These are phyloP conservation scores for Musa itinerans DNA, from an alignment of 176 grass and related monocot genomes.

Conservation along the genomic window DNA sequence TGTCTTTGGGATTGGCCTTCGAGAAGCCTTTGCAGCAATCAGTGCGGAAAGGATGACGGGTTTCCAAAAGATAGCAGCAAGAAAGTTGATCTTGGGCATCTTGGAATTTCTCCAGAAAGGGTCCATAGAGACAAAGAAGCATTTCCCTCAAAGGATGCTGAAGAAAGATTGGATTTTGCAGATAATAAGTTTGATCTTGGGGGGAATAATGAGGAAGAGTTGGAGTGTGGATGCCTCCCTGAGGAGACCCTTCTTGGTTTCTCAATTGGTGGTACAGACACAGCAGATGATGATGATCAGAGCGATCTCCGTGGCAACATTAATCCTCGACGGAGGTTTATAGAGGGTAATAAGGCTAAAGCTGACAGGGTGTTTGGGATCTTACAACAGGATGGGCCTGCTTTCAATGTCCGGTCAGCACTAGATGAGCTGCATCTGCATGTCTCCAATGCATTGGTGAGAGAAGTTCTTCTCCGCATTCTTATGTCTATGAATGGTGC, in stretches of 20 bases:
- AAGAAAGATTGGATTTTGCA: constrained; percentile 10
- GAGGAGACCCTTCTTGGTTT: constrained; percentile 47
- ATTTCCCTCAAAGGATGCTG: not conserved
- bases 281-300: constrained; percentile 22
- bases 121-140: not conserved
- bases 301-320: not conserved
- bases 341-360: constrained; percentile 25
- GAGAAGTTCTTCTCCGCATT: constrained; percentile 61
- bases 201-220: constrained; percentile 16
- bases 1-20: constrained; percentile 27
- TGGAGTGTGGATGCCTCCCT: constrained; percentile 26
- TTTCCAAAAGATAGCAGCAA: not conserved
- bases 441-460: constrained; percentile 45
- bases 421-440: constrained; percentile 63
- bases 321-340: constrained; percentile 18
- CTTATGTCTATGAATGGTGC: constrained; percentile 35
- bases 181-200: constrained; percentile 12
- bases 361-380: constrained; percentile 50
- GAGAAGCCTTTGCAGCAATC: constrained; percentile 28
- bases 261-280: constrained; percentile 24
- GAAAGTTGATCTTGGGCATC: not conserved
- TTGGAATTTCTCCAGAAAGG: not conserved
- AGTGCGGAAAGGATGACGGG: not conserved
- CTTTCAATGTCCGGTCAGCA: constrained; percentile 46
- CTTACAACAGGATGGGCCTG: constrained; percentile 75